Conservation (phyloP, 1,284 basidiomycete species). For the Trichosporon sp. region DNA sequence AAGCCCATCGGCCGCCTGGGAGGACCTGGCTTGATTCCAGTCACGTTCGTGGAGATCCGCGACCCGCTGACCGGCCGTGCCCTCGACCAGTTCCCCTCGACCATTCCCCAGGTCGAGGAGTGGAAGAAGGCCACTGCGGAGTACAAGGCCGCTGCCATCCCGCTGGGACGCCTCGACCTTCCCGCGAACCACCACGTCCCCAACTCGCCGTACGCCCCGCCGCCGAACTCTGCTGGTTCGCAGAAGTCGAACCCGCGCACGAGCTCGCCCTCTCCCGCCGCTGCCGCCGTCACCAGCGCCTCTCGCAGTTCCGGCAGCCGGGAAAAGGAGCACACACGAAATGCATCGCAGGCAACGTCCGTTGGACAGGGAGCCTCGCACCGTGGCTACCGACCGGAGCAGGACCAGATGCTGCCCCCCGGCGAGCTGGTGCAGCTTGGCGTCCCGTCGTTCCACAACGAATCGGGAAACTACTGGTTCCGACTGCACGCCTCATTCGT, state of each 20-base stretch:
- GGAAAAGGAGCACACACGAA: conserved; percentile 7
- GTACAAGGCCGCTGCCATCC: conserved; percentile 94
- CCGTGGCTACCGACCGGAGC: conserved; percentile 32
- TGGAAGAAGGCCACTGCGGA: conserved; percentile 94
- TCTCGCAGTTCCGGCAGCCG: neutral
- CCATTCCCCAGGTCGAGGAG: conserved; percentile 89
- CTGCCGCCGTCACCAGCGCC: neutral
- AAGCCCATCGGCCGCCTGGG: conserved; percentile 94
- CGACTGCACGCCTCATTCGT: conserved; percentile 83
- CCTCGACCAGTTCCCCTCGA: conserved; percentile 62
- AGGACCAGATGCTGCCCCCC: conserved; percentile 56
- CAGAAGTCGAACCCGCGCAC: conserved; percentile 1
- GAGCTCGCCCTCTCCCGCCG: neutral
- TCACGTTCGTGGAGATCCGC: conserved; percentile 90
- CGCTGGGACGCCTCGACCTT: conserved; percentile 82
- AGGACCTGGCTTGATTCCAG: conserved; percentile 92
- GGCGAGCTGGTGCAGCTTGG: conserved; percentile 83
- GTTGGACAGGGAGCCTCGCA: conserved; percentile 9
- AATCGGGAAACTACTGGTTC: conserved; percentile 97
- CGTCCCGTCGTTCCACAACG: conserved; percentile 93
- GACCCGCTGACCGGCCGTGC: conserved; percentile 79
- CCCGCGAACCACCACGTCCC: conserved; percentile 43
- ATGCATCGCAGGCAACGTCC: conserved; percentile 8
- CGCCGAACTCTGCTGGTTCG: conserved; percentile 5
- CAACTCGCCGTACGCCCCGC: conserved; percentile 40